Percentiles rank a stretch among this genome's conserved stretches.
These are phyloP conservation scores for Ogataea philodendri DNA, from an alignment of 805 yeast genomes.

Conservation along the genomic window DNA sequence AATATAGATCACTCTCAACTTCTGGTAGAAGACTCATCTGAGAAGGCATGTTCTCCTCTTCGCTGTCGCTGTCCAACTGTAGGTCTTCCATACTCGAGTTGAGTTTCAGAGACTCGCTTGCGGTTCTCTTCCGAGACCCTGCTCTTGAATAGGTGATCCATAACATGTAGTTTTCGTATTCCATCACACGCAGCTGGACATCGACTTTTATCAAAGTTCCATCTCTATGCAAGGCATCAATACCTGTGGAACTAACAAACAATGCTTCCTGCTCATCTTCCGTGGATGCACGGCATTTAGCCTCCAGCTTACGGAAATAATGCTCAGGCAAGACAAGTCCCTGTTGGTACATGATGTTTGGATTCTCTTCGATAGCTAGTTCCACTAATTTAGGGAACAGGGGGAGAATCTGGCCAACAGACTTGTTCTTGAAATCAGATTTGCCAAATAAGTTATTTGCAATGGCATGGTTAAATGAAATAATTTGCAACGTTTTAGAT, in stretches of 20 bases:
- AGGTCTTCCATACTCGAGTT: background rate
- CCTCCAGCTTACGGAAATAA: slow-evolving; percentile 70
- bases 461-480: slow-evolving; percentile 78
- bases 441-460: slow-evolving; percentile 76
- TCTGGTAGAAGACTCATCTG: slow-evolving; percentile 50
- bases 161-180: slow-evolving; percentile 55
- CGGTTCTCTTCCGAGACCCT: slow-evolving; percentile 2
- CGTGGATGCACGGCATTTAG: slow-evolving; percentile 34
- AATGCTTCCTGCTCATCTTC: slow-evolving; percentile 46
- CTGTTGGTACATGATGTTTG: slow-evolving; percentile 40
- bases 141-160: slow-evolving; percentile 86
- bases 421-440: slow-evolving; percentile 45
- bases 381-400: slow-evolving; percentile 49
- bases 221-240: slow-evolving; percentile 66
- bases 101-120: background rate
- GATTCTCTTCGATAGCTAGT: slow-evolving; percentile 41
- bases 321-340: slow-evolving; percentile 91
- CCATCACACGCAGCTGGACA: slow-evolving; percentile 73
- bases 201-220: slow-evolving; percentile 68
- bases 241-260: slow-evolving; percentile 62
- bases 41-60: slow-evolving; percentile 41
- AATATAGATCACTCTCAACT: slow-evolving; percentile 34
- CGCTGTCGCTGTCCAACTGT: slow-evolving; percentile 5
- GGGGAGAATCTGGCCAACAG: slow-evolving; percentile 62
- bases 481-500: slow-evolving; percentile 45